phyloP scores from a whole-genome alignment of 1,139 yeast species.

The Taiozyma sp. region DNA sequence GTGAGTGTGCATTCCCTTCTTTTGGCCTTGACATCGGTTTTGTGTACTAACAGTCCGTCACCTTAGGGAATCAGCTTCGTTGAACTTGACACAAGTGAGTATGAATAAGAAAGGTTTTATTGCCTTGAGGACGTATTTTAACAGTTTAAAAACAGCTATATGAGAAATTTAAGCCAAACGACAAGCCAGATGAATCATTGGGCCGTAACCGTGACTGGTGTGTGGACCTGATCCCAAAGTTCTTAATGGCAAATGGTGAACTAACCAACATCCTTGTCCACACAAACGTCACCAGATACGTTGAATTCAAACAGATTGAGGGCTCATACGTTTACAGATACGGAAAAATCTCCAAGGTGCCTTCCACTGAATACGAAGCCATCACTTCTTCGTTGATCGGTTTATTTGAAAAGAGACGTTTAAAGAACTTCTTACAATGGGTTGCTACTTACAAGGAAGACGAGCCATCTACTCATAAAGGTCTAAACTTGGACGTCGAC shows the following conservation, averaged over 20 bases:
- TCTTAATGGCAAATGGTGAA: constrained; percentile 97
- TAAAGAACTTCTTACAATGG: constrained; percentile 87
- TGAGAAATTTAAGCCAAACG: constrained; percentile 67
- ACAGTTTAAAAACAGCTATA: constrained; percentile 41
- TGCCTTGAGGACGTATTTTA: background rate
- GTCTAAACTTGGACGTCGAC: constrained; percentile 76
- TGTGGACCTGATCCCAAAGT: constrained; percentile 94
- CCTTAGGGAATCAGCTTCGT: constrained; percentile 45
- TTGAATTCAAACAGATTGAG: constrained; percentile 92
- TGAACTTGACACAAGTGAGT: constrained; percentile 29
- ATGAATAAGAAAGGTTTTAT: no score
- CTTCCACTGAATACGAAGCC: constrained; percentile 89
- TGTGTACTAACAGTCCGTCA: background rate
- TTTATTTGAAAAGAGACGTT: constrained; percentile 90
- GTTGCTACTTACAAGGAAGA: constrained; percentile 81
- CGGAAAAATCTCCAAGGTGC: constrained; percentile 88
- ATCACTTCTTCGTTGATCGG: constrained; percentile 92
- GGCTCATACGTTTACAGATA: constrained; percentile 90
- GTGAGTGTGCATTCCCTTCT: constrained; percentile 14
- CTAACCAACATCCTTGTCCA: constrained; percentile 91
- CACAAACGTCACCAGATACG: constrained; percentile 92
- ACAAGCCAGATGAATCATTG: constrained; percentile 62
- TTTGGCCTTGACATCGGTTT: background rate
- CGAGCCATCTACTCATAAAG: constrained; percentile 77
- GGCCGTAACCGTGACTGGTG: constrained; percentile 99